These are phyloP conservation scores for Trichoderma sp. DNA, from an alignment of 2,329 filamentous ascomycete species.

Conservation along the genomic window DNA sequence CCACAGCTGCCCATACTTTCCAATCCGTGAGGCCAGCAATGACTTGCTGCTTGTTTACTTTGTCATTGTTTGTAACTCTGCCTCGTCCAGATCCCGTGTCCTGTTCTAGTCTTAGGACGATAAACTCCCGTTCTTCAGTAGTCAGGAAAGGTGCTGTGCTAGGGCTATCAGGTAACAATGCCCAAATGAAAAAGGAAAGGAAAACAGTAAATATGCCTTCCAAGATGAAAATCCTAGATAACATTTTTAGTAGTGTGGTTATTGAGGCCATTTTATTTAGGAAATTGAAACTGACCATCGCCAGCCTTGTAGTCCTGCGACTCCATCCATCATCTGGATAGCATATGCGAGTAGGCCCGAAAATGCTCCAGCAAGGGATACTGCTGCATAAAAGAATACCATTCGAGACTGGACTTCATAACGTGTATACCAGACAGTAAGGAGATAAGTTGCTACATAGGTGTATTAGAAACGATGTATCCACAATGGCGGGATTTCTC, in stretches of 20 bases:
- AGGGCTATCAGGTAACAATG: slow-evolving; percentile 72
- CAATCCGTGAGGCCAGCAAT: slow-evolving; percentile 40
- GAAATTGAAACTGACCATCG: slow-evolving; percentile 53
- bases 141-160: slow-evolving; percentile 41
- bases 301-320: slow-evolving; percentile 71
- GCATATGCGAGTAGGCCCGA: slow-evolving; percentile 80
- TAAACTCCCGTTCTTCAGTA: background rate
- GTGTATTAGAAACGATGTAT: background rate
- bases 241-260: background rate
- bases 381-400: slow-evolving; percentile 87
- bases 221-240: slow-evolving; percentile 66
- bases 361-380: slow-evolving; percentile 78
- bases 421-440: slow-evolving; percentile 88
- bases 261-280: background rate
- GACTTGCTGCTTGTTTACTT: background rate
- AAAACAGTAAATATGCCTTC: slow-evolving; percentile 67
- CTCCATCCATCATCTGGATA: slow-evolving; percentile 80
- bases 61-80: background rate
- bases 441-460: slow-evolving; percentile 60
- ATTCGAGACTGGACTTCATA: slow-evolving; percentile 88
- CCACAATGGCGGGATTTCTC: background rate
- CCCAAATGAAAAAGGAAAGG: slow-evolving; percentile 64
- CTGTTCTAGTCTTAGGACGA: background rate
- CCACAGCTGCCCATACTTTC: background rate
- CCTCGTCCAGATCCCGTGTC: background rate